Percentiles rank a stretch among this genome's conserved stretches.
Conservation (phyloP, 345 rosid genomes). For the Eucalyptus caleyi region DNA sequence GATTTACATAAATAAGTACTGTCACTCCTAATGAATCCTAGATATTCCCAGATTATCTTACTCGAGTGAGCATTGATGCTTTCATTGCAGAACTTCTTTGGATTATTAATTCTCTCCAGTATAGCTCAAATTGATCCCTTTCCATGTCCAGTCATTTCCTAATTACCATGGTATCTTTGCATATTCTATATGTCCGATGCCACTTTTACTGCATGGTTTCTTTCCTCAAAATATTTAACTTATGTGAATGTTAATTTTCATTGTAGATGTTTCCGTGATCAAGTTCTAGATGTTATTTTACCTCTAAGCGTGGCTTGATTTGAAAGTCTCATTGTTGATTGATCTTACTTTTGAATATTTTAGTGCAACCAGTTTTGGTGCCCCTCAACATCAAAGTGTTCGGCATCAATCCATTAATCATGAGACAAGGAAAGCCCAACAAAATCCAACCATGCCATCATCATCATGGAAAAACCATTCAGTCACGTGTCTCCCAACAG, state of each 20-base stretch:
- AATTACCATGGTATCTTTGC: not conserved
- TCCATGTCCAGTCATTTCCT: not conserved
- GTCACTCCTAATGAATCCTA: fast-evolving
- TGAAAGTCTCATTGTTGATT: too few relatives aligned
- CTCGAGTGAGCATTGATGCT: not conserved
- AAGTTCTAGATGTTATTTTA: not conserved
- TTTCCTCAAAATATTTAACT: not conserved
- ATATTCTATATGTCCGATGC: not conserved
- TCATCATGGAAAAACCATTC: not conserved
- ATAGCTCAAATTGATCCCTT: not conserved
- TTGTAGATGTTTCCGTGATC: not conserved
- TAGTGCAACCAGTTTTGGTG: not conserved
- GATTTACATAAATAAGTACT: not conserved
- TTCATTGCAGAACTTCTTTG: not conserved
- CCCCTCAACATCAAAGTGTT: not conserved
- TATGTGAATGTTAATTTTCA: not conserved
- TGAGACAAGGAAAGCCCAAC: not conserved
- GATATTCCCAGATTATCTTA: too few relatives aligned
- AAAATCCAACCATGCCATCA: not conserved
- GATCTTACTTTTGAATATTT: not conserved
- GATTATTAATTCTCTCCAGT: not conserved
- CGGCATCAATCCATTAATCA: not conserved
- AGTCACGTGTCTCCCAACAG: not conserved
- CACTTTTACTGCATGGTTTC: not conserved
- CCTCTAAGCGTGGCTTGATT: not conserved